phyloP scores from a whole-genome alignment of 148 eudicot genomes.

The Rhododendron williamsianum region DNA sequence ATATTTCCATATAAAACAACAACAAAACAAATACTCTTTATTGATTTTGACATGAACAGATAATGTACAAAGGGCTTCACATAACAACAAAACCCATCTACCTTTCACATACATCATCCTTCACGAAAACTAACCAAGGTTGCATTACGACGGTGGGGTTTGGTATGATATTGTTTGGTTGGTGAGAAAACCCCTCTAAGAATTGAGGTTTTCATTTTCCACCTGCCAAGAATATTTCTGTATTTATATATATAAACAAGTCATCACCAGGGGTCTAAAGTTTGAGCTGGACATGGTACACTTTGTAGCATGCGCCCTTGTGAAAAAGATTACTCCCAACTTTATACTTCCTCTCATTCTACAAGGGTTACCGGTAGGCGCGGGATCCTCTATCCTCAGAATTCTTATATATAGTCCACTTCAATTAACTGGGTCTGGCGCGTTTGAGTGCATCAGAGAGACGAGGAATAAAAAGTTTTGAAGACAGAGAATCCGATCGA shows the following conservation, averaged over 20 bases:
- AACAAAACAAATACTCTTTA: conserved; percentile 3
- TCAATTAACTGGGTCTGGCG: background rate
- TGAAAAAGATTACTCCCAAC: background rate
- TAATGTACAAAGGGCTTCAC: conserved; percentile 9
- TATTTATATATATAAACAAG: background rate
- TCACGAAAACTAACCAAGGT: background rate
- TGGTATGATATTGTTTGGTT: background rate
- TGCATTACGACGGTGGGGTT: background rate
- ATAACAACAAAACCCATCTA: background rate
- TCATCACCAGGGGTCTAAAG: background rate
- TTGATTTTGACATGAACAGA: conserved; percentile 3
- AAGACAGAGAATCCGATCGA: background rate
- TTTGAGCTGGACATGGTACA: background rate
- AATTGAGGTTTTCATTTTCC: background rate
- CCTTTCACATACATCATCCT: conserved; percentile 3
- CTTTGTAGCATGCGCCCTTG: conserved; percentile 1
- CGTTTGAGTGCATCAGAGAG: background rate
- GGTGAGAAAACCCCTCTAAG: conserved; percentile 7
- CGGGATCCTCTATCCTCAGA: background rate
- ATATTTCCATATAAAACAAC: background rate
- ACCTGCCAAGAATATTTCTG: conserved; percentile 1
- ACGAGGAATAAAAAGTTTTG: background rate
- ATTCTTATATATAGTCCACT: background rate
- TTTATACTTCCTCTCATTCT: background rate
- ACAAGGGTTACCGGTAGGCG: background rate